Conservation (phyloP, 805 yeast genomes). For the Kazachstania kunashirensis region DNA sequence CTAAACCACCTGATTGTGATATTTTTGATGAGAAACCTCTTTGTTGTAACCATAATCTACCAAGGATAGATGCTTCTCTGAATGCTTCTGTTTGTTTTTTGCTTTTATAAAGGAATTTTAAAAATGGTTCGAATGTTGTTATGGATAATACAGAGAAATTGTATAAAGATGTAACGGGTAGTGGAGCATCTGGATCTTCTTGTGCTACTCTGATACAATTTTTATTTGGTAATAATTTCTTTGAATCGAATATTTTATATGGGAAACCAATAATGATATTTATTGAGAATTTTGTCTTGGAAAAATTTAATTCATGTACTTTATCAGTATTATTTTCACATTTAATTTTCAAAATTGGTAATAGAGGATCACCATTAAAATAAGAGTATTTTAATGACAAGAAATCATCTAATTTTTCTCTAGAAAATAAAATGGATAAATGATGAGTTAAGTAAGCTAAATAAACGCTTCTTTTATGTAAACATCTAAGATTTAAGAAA, state of each 20-base stretch:
- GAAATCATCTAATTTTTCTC: slow-evolving; percentile 39
- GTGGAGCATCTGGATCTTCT: slow-evolving; percentile 41
- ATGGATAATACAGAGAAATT: slow-evolving; percentile 72
- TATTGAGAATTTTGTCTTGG: slow-evolving; percentile 60
- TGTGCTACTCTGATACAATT: slow-evolving; percentile 71
- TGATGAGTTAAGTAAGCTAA: slow-evolving; percentile 67
- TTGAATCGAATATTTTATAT: slow-evolving; percentile 56
- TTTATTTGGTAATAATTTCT: slow-evolving; percentile 68
- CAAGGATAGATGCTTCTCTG: slow-evolving; percentile 77
- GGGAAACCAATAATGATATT: slow-evolving; percentile 69
- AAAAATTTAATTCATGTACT: slow-evolving; percentile 42
- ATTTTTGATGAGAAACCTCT: slow-evolving; percentile 64
- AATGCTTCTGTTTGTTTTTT: slow-evolving; percentile 72
- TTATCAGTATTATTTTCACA: slow-evolving; percentile 26
- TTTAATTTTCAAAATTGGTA: slow-evolving; percentile 63
- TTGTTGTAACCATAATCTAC: slow-evolving; percentile 84
- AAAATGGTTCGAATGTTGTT: slow-evolving; percentile 55
- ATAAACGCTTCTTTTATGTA: slow-evolving; percentile 84
- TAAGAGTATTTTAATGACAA: slow-evolving; percentile 52
- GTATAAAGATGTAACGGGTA: slow-evolving; percentile 61
- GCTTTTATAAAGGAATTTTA: slow-evolving; percentile 66
- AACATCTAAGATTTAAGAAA: slow-evolving; percentile 77
- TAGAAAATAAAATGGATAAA: slow-evolving; percentile 43
- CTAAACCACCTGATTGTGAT: slow-evolving; percentile 39
- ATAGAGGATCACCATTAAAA: slow-evolving; percentile 64